Conservation (phyloP, 495 filamentous ascomycete genomes). For the Amorphotheca resinae region DNA sequence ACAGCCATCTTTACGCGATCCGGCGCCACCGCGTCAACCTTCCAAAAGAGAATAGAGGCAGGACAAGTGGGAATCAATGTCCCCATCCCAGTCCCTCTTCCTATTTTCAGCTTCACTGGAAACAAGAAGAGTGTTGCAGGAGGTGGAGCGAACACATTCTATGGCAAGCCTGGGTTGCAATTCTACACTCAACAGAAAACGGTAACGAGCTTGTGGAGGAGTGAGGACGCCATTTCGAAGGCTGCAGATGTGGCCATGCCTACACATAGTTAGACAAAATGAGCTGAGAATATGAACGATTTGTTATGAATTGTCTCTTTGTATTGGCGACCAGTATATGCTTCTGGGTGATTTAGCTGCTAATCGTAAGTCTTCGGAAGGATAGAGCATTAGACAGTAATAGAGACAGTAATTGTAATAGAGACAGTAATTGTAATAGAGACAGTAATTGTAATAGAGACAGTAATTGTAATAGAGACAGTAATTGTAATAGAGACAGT, state of each 20-base stretch:
- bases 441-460: no score
- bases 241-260: slow-evolving; percentile 89
- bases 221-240: slow-evolving; percentile 66
- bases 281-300: not conserved
- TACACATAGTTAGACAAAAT: slow-evolving; percentile 40
- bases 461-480: no score
- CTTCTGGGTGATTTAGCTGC: no score
- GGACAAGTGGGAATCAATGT: slow-evolving; percentile 76
- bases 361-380: no score
- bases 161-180: slow-evolving; percentile 78
- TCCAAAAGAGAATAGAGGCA: slow-evolving; percentile 55
- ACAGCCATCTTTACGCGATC: slow-evolving; percentile 51
- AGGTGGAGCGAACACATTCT: slow-evolving; percentile 88
- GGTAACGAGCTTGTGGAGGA: slow-evolving; percentile 83
- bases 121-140: slow-evolving; percentile 96
- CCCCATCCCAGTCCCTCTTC: slow-evolving; percentile 73
- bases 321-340: no score
- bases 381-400: no score
- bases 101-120: slow-evolving; percentile 96
- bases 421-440: no score
- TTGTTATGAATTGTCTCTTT: not conserved
- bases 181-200: slow-evolving; percentile 99
- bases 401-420: no score
- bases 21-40: slow-evolving; percentile 46
- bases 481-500: no score